phyloP scores from a whole-genome alignment of 2,329 filamentous ascomycete species.

The Pseudocercospora fuligena region DNA sequence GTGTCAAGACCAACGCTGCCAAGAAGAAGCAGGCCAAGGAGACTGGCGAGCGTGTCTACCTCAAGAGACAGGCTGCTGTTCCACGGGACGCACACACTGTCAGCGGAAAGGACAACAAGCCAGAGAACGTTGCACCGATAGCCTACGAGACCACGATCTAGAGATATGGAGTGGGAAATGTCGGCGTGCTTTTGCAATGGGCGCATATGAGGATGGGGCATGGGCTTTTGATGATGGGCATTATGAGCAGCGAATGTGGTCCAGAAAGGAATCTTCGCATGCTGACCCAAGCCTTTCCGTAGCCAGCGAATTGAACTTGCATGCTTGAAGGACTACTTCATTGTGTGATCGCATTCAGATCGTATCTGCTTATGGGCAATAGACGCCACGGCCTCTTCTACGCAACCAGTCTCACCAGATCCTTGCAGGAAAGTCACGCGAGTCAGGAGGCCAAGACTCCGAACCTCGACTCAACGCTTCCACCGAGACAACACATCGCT shows the following conservation, averaged over 20 bases:
- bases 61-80: constrained; percentile 85
- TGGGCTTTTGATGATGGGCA: constrained; percentile 26
- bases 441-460: constrained; percentile 5
- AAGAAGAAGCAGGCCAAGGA: constrained; percentile 92
- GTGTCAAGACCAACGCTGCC: constrained; percentile 94
- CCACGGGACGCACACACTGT: constrained; percentile 83
- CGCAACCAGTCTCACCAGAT: background rate
- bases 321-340: constrained; percentile 25
- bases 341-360: background rate
- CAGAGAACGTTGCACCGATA: constrained; percentile 89
- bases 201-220: constrained; percentile 29
- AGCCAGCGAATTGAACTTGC: constrained; percentile 34
- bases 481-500: constrained; percentile 6
- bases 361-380: background rate
- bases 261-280: constrained; percentile 20
- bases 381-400: background rate
- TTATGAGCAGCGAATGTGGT: constrained; percentile 20
- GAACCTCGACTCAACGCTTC: constrained; percentile 9
- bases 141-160: constrained; percentile 99
- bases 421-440: constrained; percentile 9
- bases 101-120: constrained; percentile 78
- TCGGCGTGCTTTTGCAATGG: constrained; percentile 28
- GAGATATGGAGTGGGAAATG: constrained; percentile 40
- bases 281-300: constrained; percentile 29
- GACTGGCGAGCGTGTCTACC: constrained; percentile 81